phyloP scores from a whole-genome alignment of 1,284 basidiomycete genomes.

The Coniferiporia sulphurascens region DNA sequence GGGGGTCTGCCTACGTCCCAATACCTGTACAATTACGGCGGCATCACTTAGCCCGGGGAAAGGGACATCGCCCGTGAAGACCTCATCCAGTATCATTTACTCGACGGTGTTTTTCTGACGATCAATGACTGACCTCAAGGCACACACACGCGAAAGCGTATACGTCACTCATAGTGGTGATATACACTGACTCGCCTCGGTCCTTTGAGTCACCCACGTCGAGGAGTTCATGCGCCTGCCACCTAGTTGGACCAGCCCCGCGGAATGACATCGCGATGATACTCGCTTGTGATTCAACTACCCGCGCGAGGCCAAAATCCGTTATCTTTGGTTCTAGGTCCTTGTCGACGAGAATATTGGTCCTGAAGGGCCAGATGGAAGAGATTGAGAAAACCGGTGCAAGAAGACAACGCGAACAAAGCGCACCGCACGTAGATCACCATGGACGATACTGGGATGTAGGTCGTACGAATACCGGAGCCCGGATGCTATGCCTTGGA shows the following conservation, averaged over 20 bases:
- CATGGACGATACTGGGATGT: constrained; percentile 7
- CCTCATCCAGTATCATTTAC: not conserved
- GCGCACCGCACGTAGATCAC: constrained; percentile 10
- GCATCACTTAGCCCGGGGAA: constrained; percentile 3
- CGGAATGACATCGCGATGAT: constrained; percentile 2
- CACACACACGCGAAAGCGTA: constrained; percentile 15
- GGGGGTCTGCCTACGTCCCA: not conserved
- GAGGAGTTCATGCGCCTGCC: constrained; percentile 12
- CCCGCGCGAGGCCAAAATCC: constrained; percentile 12
- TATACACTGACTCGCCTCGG: not conserved
- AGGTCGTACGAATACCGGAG: constrained; percentile 7
- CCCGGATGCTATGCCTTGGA: constrained; percentile 3
- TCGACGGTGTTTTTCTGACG: no score
- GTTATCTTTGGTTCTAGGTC: not conserved
- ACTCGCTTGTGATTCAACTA: not conserved
- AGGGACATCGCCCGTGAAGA: constrained; percentile 6
- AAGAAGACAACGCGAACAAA: not conserved
- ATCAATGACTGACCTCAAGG: constrained; percentile 4
- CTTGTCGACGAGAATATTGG: constrained; percentile 10
- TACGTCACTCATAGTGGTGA: constrained; percentile 8
- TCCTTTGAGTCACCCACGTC: not conserved
- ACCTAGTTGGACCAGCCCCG: constrained; percentile 2
- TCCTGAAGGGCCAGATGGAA: not conserved
- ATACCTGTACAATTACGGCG: constrained; percentile 5
- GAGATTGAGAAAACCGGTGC: not conserved